phyloP scores from a whole-genome alignment of 257 asterid genomes.

The Orobanche coerulescens region DNA sequence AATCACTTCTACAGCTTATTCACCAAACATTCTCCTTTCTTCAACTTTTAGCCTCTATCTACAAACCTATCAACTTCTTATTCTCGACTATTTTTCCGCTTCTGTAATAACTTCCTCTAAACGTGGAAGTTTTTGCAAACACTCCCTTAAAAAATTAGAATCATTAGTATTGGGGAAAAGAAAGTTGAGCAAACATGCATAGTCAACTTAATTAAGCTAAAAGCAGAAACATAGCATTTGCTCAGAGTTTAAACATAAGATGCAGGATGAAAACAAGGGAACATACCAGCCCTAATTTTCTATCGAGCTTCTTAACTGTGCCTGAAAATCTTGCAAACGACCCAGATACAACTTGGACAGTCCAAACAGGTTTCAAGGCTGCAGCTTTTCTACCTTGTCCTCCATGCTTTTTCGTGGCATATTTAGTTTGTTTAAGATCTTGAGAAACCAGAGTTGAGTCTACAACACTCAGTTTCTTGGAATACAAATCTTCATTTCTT shows the following conservation, averaged over 20 bases:
- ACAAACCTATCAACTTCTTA: neutral
- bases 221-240: too few species aligned
- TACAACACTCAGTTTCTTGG: slow-evolving; percentile 25
- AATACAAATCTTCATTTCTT: slow-evolving; percentile 33
- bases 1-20: neutral
- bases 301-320: slow-evolving; percentile 65
- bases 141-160: neutral
- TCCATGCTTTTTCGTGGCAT: slow-evolving; percentile 28
- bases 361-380: slow-evolving; percentile 47
- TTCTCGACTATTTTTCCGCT: neutral
- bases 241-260: slow-evolving; percentile 2
- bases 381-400: slow-evolving; percentile 45
- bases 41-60: neutral
- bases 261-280: slow-evolving; percentile 2
- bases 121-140: neutral
- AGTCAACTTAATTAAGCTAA: neutral
- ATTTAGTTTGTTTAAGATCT: slow-evolving; percentile 18
- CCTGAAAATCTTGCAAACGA: slow-evolving; percentile 91
- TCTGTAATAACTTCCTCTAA: neutral
- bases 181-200: neutral
- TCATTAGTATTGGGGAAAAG: neutral
- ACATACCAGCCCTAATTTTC: slow-evolving; percentile 58
- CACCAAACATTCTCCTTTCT: too few species aligned
- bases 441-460: slow-evolving; percentile 27
- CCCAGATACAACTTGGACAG: slow-evolving; percentile 67